Percentiles rank a stretch among this genome's conserved stretches.
phyloP scores from a whole-genome alignment of 73 alveolate species.

The Tetrahymena thermophila region DNA sequence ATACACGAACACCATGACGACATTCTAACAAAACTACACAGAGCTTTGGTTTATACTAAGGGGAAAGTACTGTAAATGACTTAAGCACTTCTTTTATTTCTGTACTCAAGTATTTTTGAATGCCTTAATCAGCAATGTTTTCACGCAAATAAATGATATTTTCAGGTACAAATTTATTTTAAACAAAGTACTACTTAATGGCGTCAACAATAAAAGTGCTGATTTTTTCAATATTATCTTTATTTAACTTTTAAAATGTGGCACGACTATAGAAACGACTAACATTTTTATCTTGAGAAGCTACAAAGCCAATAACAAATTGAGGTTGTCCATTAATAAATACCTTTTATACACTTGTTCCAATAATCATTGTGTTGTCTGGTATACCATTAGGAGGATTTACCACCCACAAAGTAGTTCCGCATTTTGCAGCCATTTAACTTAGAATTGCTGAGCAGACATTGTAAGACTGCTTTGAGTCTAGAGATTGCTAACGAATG shows the following conservation, averaged over 20 bases:
- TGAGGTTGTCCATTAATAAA: neutral
- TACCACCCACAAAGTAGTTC: neutral
- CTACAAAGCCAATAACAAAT: neutral
- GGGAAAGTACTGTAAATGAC: neutral
- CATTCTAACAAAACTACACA: neutral
- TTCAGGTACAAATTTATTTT: neutral
- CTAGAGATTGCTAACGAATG: neutral
- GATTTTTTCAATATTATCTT: neutral
- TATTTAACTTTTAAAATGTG: neutral
- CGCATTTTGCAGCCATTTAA: neutral
- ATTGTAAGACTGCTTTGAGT: neutral
- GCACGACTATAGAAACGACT: neutral
- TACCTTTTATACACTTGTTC: neutral
- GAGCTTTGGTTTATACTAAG: neutral
- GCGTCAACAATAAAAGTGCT: neutral
- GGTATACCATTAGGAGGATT: neutral
- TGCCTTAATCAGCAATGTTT: neutral
- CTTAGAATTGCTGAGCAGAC: neutral
- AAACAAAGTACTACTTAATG: neutral
- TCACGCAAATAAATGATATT: neutral
- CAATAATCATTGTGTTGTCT: neutral
- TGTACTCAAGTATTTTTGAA: neutral
- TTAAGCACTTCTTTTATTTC: neutral
- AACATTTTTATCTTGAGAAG: neutral
- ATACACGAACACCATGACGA: neutral